A percentile compares a stretch with the other conserved stretches of the same genome.
Evolutionary conservation across 805 yeast genomes (phyloP).

Genomic region (Saccharomycopsis oosterbeekiorum): DNA sequence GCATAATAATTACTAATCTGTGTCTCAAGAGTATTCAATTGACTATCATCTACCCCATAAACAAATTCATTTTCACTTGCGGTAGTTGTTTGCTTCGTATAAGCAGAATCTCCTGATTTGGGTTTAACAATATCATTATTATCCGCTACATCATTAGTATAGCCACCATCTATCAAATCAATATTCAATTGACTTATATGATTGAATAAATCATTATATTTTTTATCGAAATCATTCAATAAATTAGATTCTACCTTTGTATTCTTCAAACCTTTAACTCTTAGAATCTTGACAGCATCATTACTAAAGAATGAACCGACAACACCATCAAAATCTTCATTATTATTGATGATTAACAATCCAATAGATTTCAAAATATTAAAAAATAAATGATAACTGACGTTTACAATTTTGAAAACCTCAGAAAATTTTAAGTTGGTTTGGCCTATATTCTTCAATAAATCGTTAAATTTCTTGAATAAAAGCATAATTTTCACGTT

Average conservation of each 20-base stretch:
- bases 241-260: background rate
- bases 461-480: conserved; percentile 24
- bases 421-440: conserved; percentile 32
- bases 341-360: conserved; percentile 44
- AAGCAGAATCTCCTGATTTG: background rate
- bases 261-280: conserved; percentile 72
- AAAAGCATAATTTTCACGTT: conserved; percentile 18
- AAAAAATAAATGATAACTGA: conserved; percentile 40
- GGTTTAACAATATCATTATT: background rate
- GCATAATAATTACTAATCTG: background rate
- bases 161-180: background rate
- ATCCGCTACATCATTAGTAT: background rate
- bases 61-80: background rate
- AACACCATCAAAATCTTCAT: conserved; percentile 8
- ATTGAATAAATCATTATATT: background rate
- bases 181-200: background rate
- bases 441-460: conserved; percentile 27
- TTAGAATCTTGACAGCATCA: conserved; percentile 34
- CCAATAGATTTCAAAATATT: conserved; percentile 68
- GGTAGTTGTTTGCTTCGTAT: background rate
- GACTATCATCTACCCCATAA: background rate
- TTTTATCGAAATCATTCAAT: background rate
- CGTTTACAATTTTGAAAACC: conserved; percentile 31
- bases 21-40: background rate
- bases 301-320: conserved; percentile 11